Evolutionary conservation across 495 filamentous ascomycete species (phyloP), one percentile per base, ranked within the genome.

Genomic region (Lepidopterella palustris): DNA sequence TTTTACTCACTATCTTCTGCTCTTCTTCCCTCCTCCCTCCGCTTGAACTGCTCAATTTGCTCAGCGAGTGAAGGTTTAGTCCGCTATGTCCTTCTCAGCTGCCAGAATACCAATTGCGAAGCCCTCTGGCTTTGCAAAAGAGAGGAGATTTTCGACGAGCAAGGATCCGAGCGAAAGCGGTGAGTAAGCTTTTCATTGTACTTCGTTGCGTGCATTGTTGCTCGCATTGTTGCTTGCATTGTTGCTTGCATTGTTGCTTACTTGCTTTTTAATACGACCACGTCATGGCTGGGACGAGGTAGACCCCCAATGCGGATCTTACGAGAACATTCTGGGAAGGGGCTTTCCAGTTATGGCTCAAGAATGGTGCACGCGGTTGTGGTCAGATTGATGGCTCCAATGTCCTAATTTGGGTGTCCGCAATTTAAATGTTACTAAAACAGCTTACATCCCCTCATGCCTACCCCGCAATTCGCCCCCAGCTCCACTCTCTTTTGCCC

Each of bases 101-200:
- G 27, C 31, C 40, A 58, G 53, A 55, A 45, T 63, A 9, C 47
- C 53, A 1, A 53, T 55, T 21, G 31, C 58, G 11, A 66, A 52
- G 59, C 40, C 51, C 0, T 50, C 55, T 10, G 59, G 63, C n/a
- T 24, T 47, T 11, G 51, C 49, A 45, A 63, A 56, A 15, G 61
- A 67, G 25, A 32, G 68, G 50, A 52, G 68, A 20, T 71, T 71
- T 31, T 69, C 66, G 2, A 58, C 58, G 1, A 55, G 42, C 27
- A 71, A 71, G 39, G 61, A 64, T 24, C 58, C 58, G 1, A 65
- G 53, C 29, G 68, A 68, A 11, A 71, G 53, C 56, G 68, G 68
- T 71, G 60, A 58, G 68, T 60, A 11, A n/a, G 31, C 31, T 21
- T 18, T 48, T 48, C 35, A 13, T 23, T 50, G 18, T 21, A 1